Conservation (phyloP, 352 stramenopile genomes). For the Plasmopara viticola region DNA sequence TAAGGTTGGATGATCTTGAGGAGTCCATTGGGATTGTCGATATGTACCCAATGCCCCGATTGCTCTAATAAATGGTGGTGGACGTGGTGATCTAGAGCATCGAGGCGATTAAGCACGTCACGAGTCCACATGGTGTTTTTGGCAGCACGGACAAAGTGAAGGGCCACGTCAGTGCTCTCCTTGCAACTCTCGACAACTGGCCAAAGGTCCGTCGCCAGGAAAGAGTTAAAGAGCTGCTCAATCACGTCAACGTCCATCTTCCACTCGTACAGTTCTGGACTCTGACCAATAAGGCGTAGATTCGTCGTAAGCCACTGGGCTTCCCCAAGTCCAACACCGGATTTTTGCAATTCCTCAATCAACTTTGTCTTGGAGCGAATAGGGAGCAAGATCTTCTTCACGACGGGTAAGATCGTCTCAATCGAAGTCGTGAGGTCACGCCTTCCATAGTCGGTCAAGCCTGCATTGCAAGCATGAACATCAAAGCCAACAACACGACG, state of each 20-base stretch:
- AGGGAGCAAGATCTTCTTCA: constrained; percentile 69
- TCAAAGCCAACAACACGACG: neutral
- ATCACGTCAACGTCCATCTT: constrained; percentile 77
- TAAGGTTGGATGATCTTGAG: constrained; percentile 57
- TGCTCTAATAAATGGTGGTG: constrained; percentile 64
- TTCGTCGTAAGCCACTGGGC: constrained; percentile 83
- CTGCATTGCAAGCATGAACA: constrained; percentile 14
- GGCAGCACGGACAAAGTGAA: constrained; percentile 76
- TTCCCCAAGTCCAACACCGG: constrained; percentile 58
- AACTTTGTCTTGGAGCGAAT: constrained; percentile 67
- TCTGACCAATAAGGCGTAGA: constrained; percentile 38
- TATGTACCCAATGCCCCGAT: constrained; percentile 81
- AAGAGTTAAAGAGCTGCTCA: constrained; percentile 66
- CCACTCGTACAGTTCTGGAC: constrained; percentile 65
- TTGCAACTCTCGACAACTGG: constrained; percentile 38
- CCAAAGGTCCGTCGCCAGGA: constrained; percentile 63
- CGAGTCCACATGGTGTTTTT: constrained; percentile 75
- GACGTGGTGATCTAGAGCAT: constrained; percentile 41
- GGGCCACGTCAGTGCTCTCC: constrained; percentile 33
- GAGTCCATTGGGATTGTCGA: constrained; percentile 73
- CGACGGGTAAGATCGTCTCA: constrained; percentile 54
- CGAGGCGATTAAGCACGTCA: constrained; percentile 35
- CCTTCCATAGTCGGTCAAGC: constrained; percentile 52
- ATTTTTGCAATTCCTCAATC: constrained; percentile 46
- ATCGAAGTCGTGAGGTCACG: constrained; percentile 63